Evolutionary conservation across 768 basidiomycete species (phyloP).

Genomic region (Suillus subalutaceus): DNA sequence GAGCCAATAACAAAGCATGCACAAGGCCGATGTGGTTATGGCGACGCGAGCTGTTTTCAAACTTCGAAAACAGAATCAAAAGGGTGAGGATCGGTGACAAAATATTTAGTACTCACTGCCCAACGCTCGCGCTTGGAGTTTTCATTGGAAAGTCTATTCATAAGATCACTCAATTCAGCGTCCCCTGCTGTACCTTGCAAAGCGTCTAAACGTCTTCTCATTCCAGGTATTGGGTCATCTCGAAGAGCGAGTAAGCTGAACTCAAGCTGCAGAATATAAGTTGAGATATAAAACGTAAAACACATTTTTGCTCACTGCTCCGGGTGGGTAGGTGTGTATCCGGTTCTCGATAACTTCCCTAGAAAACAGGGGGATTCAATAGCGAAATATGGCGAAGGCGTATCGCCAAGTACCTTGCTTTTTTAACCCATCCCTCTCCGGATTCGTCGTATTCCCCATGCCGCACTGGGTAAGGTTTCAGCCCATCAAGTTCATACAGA

Average conservation of each 20-base stretch:
- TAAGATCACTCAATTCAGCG: conserved; percentile 52
- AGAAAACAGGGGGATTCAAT: conserved; percentile 21
- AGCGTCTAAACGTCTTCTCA: conserved; percentile 60
- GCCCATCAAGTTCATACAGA: conserved; percentile 92
- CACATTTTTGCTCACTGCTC: conserved; percentile 60
- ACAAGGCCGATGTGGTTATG: conserved; percentile 88
- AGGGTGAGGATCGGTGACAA: conserved; percentile 8
- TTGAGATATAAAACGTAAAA: conserved; percentile 13
- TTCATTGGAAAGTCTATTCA: conserved; percentile 63
- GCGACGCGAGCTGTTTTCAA: conserved; percentile 83
- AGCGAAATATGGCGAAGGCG: conserved; percentile 11
- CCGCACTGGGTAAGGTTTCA: conserved; percentile 76
- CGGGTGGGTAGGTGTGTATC: conserved; percentile 88
- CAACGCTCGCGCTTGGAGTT: conserved; percentile 77
- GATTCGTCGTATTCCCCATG: conserved; percentile 74
- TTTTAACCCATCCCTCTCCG: conserved; percentile 82
- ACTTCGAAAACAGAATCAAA: conserved; percentile 45
- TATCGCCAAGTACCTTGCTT: conserved; percentile 61
- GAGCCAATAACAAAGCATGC: conserved; percentile 69
- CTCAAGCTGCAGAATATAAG: conserved; percentile 60
- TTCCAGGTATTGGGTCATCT: conserved; percentile 73
- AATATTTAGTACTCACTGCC: conserved; percentile 59
- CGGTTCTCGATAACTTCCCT: conserved; percentile 86
- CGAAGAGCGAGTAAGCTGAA: conserved; percentile 91
- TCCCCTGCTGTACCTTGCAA: conserved; percentile 46